Evolutionary conservation across 225 moss, liverwort and hornwort genomes (phyloP).

Genomic region (Takakia lepidozioides): DNA sequence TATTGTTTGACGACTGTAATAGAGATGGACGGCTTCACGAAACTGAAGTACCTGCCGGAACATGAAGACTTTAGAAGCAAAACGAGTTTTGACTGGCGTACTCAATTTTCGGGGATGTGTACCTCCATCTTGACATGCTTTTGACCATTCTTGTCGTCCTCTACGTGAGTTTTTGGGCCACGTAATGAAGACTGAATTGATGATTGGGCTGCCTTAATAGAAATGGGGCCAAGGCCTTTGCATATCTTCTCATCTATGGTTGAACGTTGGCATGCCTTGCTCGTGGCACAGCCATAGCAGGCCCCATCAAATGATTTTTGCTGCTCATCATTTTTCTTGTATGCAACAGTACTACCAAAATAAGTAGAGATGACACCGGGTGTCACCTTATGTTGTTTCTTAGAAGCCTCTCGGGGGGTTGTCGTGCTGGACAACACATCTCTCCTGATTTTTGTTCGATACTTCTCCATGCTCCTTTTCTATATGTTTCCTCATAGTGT

Average conservation of each 20-base stretch:
- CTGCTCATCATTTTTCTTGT: too few species aligned
- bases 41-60: neutral
- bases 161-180: neutral
- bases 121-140: neutral
- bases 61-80: neutral
- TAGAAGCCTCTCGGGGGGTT: too few species aligned
- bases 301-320: neutral
- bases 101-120: too few species aligned
- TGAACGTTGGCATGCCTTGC: neutral
- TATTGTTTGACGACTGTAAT: neutral
- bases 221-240: too few species aligned
- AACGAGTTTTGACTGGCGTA: neutral
- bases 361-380: too few species aligned
- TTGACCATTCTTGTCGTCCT: neutral
- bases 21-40: neutral
- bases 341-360: too few species aligned
- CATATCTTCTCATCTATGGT: neutral
- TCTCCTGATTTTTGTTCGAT: too few species aligned
- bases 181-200: neutral
- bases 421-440: too few species aligned
- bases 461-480: too few species aligned
- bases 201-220: neutral
- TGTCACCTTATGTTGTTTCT: too few species aligned
- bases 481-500: too few species aligned
- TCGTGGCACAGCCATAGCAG: neutral